Base-by-base conservation (phyloP, 352 stramenopile species). In the Phytophthora pinifolia region DNA sequence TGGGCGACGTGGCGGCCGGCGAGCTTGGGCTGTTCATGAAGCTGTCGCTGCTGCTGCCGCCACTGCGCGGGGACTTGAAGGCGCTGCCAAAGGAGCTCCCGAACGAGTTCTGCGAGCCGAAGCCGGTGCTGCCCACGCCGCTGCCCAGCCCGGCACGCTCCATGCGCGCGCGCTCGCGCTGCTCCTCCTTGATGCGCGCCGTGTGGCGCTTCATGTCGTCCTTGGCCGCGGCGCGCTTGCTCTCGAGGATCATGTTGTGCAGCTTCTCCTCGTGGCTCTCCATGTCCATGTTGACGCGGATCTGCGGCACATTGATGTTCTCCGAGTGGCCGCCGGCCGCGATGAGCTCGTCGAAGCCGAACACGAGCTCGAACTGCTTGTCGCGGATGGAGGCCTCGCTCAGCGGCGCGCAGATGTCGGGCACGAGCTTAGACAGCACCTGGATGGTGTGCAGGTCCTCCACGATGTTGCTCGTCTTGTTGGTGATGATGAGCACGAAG, bases 261-360 rank as follows among this genome's bases (percentile, higher is more conserved):
- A 99, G 89, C 70, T 99, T 98, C 79, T 99, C 97, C 75, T 99
- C 97, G 74, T 99, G 97, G 54, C 84, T 98, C 67, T 99, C 96
- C 97, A 99, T 99, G 58, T 98, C 88, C 76, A 99, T 89, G 78
- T 99, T 99, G 15, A 96, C 94, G 54, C 96, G 85, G 56, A 99
- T 98, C 59, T 94, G 83, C 66, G 85, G 81, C 44, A 98, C 65
- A 44, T 84, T 96, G 51, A 98, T 94, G 59, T 91, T 93, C 74
- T 99, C 97, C 72, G 97, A 98, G 77, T 99, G 97, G 14, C 97
- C 97, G 25, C 97, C 97, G 7, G 94, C 89, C 31, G 94, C 98
- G 34, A 99, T 92, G 34, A 99, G 95, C 79, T 99, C 97, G 71
- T 99, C 97, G 71, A 99, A 99, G 25, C 96, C 97, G 66, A 99